Conservation (phyloP, 2,329 filamentous ascomycete genomes). For the Scolecobasidium constrictum region DNA sequence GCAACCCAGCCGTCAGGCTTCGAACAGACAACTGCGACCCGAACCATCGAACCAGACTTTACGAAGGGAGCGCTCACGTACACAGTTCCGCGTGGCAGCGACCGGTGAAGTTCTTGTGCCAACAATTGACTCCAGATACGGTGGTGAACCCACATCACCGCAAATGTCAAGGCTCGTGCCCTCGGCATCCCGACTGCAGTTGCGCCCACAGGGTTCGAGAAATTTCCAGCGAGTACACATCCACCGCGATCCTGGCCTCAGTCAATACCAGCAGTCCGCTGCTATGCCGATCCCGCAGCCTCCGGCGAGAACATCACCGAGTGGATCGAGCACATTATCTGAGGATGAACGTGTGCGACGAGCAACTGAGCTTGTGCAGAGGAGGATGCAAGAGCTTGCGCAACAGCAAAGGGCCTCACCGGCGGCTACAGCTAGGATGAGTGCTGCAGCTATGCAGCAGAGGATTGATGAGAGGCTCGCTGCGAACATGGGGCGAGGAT, state of each 20-base stretch:
- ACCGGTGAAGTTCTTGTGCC: slow-evolving; percentile 26
- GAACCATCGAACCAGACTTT: slow-evolving; percentile 3
- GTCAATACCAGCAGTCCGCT: neutral
- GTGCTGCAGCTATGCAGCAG: neutral
- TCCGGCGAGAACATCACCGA: slow-evolving; percentile 1
- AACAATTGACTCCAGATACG: slow-evolving; percentile 16
- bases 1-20: slow-evolving; percentile 15
- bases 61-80: slow-evolving; percentile 19
- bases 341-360: slow-evolving; percentile 10
- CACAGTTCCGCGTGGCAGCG: slow-evolving; percentile 24
- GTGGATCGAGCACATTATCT: slow-evolving; percentile 2
- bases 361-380: slow-evolving; percentile 8
- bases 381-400: slow-evolving; percentile 9
- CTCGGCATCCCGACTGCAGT: slow-evolving; percentile 24
- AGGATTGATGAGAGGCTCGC: neutral
- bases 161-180: slow-evolving; percentile 14
- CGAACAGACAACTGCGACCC: slow-evolving; percentile 16
- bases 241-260: slow-evolving; percentile 2
- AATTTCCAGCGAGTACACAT: neutral
- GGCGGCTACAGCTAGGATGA: neutral
- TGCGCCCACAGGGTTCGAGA: slow-evolving; percentile 23
- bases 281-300: neutral
- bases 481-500: neutral
- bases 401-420: slow-evolving; percentile 4
- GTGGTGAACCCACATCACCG: neutral